Evolutionary conservation across 495 filamentous ascomycete genomes (phyloP).

Genomic region (Xylaria bambusicola): DNA sequence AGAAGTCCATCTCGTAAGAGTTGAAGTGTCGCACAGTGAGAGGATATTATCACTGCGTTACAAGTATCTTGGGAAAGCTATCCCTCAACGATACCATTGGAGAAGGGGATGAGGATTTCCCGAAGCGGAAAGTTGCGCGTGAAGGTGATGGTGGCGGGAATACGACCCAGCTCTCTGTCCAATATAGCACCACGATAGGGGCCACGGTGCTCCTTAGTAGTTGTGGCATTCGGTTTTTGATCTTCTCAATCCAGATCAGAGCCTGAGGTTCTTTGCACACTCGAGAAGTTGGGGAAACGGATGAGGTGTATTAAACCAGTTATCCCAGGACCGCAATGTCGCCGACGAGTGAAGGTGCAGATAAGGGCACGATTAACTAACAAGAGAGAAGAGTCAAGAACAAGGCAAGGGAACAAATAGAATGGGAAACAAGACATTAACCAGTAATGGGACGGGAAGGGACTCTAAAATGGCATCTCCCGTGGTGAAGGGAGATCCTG

Average conservation of each 20-base stretch:
- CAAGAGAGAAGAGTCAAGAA: background rate
- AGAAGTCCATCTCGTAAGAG: conserved; percentile 21
- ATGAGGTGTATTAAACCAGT: background rate
- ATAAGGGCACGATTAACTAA: conserved; percentile 1
- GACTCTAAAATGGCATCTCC: background rate
- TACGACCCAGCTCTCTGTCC: background rate
- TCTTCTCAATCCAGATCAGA: background rate
- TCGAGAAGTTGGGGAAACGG: background rate
- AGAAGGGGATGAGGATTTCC: background rate
- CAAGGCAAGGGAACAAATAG: conserved; percentile 1
- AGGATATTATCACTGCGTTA: background rate
- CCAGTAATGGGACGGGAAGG: background rate
- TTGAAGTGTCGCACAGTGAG: background rate
- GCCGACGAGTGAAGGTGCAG: background rate
- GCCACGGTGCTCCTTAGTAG: background rate
- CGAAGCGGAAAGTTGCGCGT: background rate
- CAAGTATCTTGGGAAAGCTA: background rate
- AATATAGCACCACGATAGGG: background rate
- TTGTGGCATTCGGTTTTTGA: background rate
- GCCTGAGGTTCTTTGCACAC: background rate
- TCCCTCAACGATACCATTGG: background rate
- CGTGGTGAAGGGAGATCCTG: conserved; percentile 7
- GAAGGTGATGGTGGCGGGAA: background rate
- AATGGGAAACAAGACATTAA: background rate
- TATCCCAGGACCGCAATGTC: conserved; percentile 5